A percentile compares a stretch with the other conserved stretches of the same genome.
These are phyloP conservation scores for Fusarium odoratissimum DNA, from an alignment of 2,329 filamentous ascomycete genomes.

Conservation along the genomic window DNA sequence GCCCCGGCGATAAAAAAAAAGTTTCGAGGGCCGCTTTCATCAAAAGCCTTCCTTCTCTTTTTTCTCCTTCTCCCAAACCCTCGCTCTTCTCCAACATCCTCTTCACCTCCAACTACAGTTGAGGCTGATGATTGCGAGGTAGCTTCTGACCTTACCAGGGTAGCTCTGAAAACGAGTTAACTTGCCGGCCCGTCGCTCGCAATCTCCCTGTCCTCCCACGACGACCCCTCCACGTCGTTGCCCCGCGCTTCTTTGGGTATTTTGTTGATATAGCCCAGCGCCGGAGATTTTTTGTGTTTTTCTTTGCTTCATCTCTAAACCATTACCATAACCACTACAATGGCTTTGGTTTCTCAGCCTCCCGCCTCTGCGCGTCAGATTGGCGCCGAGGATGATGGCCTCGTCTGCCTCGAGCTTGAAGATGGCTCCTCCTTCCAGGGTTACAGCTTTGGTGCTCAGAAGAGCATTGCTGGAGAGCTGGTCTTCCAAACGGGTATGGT, in stretches of 20 bases:
- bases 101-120: slow-evolving; percentile 38
- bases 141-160: slow-evolving; percentile 52
- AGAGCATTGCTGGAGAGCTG: slow-evolving; percentile 94
- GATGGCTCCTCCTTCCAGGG: slow-evolving; percentile 93
- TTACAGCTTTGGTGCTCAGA: slow-evolving; percentile 94
- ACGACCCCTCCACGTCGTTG: slow-evolving; percentile 38
- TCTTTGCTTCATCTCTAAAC: slow-evolving; percentile 11
- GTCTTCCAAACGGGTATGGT: slow-evolving; percentile 99
- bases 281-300: slow-evolving; percentile 23
- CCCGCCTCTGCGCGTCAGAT: slow-evolving; percentile 72
- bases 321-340: slow-evolving; percentile 37
- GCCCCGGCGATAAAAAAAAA: slow-evolving; percentile 45
- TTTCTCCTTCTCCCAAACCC: slow-evolving; percentile 38
- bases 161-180: slow-evolving; percentile 55
- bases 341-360: slow-evolving; percentile 54
- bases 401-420: slow-evolving; percentile 90
- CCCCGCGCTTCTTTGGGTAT: slow-evolving; percentile 45
- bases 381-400: slow-evolving; percentile 65
- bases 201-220: slow-evolving; percentile 43
- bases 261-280: slow-evolving; percentile 26
- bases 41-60: slow-evolving; percentile 29
- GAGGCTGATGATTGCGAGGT: slow-evolving; percentile 54
- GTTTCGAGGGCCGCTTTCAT: slow-evolving; percentile 39
- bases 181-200: slow-evolving; percentile 51
- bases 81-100: slow-evolving; percentile 37